Percentiles rank a stretch among this genome's conserved stretches.
These are phyloP conservation scores for Scutellaria baicalensis DNA, from an alignment of 257 asterid species.

Conservation along the genomic window DNA sequence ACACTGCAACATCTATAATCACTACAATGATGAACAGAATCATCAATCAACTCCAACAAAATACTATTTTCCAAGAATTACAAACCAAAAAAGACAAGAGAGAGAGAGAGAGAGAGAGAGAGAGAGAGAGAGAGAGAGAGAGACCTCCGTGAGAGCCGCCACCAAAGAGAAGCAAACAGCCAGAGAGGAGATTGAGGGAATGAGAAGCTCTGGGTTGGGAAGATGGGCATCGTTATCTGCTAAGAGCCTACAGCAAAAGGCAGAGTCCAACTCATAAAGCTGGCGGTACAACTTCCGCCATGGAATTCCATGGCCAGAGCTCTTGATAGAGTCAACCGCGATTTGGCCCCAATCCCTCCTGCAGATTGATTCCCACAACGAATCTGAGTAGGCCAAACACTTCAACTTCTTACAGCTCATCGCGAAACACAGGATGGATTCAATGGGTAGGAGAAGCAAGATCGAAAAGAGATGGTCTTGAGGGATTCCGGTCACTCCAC, in stretches of 20 bases:
- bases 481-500: conserved; percentile 37
- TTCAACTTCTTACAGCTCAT: conserved; percentile 62
- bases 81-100: background rate
- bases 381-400: conserved; percentile 56
- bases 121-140: conserved; percentile 5
- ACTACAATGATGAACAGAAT: background rate
- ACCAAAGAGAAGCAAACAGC: conserved; percentile 75
- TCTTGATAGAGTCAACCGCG: conserved; percentile 40
- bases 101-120: background rate
- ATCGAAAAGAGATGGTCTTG: conserved; percentile 72
- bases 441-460: conserved; percentile 58
- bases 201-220: conserved; percentile 86
- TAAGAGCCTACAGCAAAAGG: conserved; percentile 41
- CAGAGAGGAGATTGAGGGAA: conserved; percentile 69
- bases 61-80: background rate
- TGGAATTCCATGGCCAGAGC: conserved; percentile 12
- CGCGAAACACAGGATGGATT: conserved; percentile 63
- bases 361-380: conserved; percentile 83
- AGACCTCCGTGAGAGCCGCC: conserved; percentile 95
- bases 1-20: background rate
- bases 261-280: conserved; percentile 55
- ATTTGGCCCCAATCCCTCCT: conserved; percentile 71
- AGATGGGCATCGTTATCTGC: conserved; percentile 19
- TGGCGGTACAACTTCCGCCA: conserved; percentile 77
- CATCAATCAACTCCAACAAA: background rate